A percentile compares a stretch with the other conserved stretches of the same genome.
Evolutionary conservation across 108 stramenopile genomes (phyloP).

Genomic region (Nannochloropsis salina): DNA sequence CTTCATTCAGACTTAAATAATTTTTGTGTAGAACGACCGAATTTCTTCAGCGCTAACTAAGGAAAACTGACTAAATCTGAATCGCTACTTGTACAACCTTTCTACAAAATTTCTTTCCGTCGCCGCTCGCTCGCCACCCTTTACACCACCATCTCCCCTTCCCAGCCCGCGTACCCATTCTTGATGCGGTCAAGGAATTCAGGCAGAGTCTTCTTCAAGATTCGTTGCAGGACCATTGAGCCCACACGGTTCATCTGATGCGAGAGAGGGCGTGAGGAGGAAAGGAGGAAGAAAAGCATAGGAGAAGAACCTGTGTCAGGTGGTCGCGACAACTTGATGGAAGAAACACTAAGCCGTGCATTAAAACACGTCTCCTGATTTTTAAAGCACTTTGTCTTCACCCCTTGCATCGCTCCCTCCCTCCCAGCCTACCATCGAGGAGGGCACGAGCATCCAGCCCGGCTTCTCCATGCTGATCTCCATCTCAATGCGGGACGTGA

Average conservation of each 20-base stretch:
- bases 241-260: not conserved
- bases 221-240: not conserved
- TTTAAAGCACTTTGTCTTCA: not conserved
- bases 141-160: not conserved
- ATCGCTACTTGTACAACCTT: no score
- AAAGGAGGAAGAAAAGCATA: not conserved
- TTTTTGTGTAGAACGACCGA: no score
- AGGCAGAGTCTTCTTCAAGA: not conserved
- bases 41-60: no score
- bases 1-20: no score
- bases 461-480: constrained; percentile 17
- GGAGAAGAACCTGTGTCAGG: not conserved
- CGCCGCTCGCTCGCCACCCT: not conserved
- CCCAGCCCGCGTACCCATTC: not conserved
- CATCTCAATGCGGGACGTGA: not conserved
- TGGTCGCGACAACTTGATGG: not conserved
- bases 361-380: not conserved
- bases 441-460: not conserved
- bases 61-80: no score
- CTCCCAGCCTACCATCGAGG: not conserved
- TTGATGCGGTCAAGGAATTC: not conserved
- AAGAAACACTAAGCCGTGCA: not conserved
- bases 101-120: not conserved
- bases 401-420: not conserved
- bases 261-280: not conserved